Conservation (phyloP, 1,139 yeast species). For the Eremothecium gossypii region DNA sequence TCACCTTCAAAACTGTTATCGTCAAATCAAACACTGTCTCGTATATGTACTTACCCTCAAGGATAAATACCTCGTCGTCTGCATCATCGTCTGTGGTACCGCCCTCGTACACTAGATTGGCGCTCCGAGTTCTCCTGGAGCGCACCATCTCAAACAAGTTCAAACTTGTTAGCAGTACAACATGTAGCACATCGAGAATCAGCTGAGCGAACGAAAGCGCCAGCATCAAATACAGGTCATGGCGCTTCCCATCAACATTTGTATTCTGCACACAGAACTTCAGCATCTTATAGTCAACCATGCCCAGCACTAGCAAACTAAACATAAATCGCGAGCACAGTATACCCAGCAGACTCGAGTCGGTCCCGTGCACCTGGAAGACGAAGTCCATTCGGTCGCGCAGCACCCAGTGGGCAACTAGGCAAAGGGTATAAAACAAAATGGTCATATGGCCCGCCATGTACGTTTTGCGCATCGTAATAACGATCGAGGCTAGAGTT, state of each 20-base stretch:
- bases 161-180: slow-evolving; percentile 32
- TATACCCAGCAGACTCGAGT: slow-evolving; percentile 28
- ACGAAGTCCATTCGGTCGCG: slow-evolving; percentile 53
- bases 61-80: slow-evolving; percentile 32
- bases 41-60: slow-evolving; percentile 66
- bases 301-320: slow-evolving; percentile 36
- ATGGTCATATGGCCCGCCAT: slow-evolving; percentile 28
- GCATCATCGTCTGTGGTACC: slow-evolving; percentile 14
- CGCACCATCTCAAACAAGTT: slow-evolving; percentile 47
- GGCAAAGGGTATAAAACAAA: slow-evolving; percentile 34
- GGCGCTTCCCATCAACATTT: slow-evolving; percentile 7
- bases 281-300: slow-evolving; percentile 45
- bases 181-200: slow-evolving; percentile 42
- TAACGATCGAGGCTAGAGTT: slow-evolving; percentile 54
- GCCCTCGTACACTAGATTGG: background rate
- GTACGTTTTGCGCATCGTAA: slow-evolving; percentile 47
- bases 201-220: slow-evolving; percentile 71
- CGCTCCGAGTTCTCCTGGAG: slow-evolving; percentile 9
- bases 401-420: slow-evolving; percentile 68
- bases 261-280: slow-evolving; percentile 37
- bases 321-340: slow-evolving; percentile 33
- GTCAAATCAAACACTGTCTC: slow-evolving; percentile 50
- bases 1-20: slow-evolving; percentile 37
- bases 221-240: slow-evolving; percentile 45
- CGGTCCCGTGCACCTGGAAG: slow-evolving; percentile 33